Evolutionary conservation across 257 asterid genomes (phyloP), one percentile per base, ranked within the genome.

Genomic region (Nicotiana undulata): DNA sequence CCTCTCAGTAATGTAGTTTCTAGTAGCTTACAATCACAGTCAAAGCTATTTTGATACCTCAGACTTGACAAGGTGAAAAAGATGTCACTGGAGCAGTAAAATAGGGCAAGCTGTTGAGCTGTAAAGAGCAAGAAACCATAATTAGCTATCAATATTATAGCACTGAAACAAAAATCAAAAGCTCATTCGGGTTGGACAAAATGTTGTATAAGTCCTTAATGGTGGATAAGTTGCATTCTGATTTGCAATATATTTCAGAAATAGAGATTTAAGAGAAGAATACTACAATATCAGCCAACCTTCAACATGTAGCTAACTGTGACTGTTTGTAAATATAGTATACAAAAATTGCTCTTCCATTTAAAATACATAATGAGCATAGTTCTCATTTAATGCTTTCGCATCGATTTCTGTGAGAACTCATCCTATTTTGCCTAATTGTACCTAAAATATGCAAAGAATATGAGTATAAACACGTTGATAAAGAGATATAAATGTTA

Each of bases 151-250:
- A 79, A 13, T 46, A 40, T 5, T n/a, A 17, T 34, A 75, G 60
- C 49, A 17, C 22, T 37, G 75, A 63, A 84, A 46, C 22, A 58
- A 46, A 46, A 65, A 53, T 31, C 8, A 29, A 40, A 28, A 77
- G 63, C 22, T 49, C 46, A 24, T 15, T n/a, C 9, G 29, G 83
- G 64, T 64, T 51, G 80, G 55, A 74, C 63, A 58, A 18, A 81
- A 94, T 96, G 95, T 90, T 81, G 40, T 46, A 46, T 32, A 44
- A 46, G 92, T 85, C 84, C 81, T 83, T 58, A 90, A 80, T 58
- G 91, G 94, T 0, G 94, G 98, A 89, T 86, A 93, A 44, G 90
- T 89, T 82, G 93, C 98, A 87, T 88, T 94, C 82, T 83, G 89
- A 89, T 94, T 97, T 94, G 98, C 89, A 91, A 51, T 24, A 86